Percentiles rank a stretch among this genome's conserved stretches.
These are phyloP conservation scores for Chlorella ohadii DNA, from an alignment of 139 green algal species.

Conservation along the genomic window DNA sequence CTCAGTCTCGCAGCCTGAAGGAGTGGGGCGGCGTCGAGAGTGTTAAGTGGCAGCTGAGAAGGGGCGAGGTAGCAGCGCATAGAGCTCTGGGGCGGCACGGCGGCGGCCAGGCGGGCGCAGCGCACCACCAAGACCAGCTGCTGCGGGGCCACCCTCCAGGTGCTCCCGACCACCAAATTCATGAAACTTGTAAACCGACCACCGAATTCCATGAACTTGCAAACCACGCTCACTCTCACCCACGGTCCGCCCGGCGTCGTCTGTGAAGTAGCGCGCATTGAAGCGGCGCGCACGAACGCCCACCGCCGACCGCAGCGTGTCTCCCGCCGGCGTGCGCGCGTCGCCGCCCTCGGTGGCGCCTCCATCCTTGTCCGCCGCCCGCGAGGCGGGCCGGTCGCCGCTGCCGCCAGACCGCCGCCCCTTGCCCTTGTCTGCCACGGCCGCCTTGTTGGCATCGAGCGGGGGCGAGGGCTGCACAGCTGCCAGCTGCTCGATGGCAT, in stretches of 20 bases:
- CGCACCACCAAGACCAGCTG: too few relatives aligned
- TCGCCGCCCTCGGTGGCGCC: conserved; percentile 18
- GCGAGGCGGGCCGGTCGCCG: conserved; percentile 38
- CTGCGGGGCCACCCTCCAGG: too few relatives aligned
- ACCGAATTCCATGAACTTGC: too few relatives aligned
- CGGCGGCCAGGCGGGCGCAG: too few relatives aligned
- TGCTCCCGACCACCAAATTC: too few relatives aligned
- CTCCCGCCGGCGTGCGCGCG: background rate
- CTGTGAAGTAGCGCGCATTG: conserved; percentile 51
- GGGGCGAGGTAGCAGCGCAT: too few relatives aligned
- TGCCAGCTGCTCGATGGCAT: conserved; percentile 87
- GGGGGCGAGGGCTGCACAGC: conserved; percentile 3
- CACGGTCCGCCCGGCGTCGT: background rate
- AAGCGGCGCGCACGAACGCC: conserved; percentile 45
- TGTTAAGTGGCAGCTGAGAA: background rate
- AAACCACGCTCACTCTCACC: too few relatives aligned
- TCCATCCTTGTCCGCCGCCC: conserved; percentile 16
- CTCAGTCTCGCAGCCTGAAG: conserved; percentile 49
- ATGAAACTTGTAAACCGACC: too few relatives aligned
- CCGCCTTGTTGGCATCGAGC: background rate
- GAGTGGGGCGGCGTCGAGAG: too few relatives aligned
- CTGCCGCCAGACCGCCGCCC: background rate
- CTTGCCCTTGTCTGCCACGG: background rate
- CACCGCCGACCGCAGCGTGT: conserved; percentile 37
- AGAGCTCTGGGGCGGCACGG: too few relatives aligned